Evolutionary conservation across 805 yeast genomes (phyloP).

Genomic region (Pichia phayaonensis): DNA sequence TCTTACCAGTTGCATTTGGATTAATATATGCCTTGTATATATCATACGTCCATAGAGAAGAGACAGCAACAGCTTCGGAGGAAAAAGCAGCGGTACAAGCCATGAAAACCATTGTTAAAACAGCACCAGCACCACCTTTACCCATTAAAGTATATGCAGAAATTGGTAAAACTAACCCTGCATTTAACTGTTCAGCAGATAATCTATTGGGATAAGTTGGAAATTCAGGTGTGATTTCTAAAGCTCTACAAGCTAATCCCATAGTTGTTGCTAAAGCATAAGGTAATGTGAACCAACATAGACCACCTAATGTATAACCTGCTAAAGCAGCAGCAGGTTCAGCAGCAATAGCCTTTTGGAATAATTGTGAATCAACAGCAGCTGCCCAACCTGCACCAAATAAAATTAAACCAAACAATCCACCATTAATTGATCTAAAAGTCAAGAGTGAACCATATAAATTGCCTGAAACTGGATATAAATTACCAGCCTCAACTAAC

Average conservation of each 20-base stretch:
- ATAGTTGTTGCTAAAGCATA: slow-evolving; percentile 27
- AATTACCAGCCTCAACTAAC: slow-evolving; percentile 22
- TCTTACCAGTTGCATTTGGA: slow-evolving; percentile 43
- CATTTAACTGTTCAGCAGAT: slow-evolving; percentile 35
- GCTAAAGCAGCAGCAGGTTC: slow-evolving; percentile 32
- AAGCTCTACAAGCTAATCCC: slow-evolving; percentile 36
- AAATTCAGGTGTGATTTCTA: slow-evolving; percentile 19
- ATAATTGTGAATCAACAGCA: slow-evolving; percentile 27
- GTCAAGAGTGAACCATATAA: slow-evolving; percentile 20
- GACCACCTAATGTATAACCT: slow-evolving; percentile 39
- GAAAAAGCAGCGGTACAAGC: slow-evolving; percentile 50
- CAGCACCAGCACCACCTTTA: slow-evolving; percentile 41
- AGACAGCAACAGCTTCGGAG: slow-evolving; percentile 48
- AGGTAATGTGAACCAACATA: slow-evolving; percentile 40
- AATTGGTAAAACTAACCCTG: slow-evolving; percentile 45
- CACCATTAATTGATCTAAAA: slow-evolving; percentile 23
- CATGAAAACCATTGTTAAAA: slow-evolving; percentile 42
- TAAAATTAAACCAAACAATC: slow-evolving; percentile 22
- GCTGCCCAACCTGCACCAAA: slow-evolving; percentile 33
- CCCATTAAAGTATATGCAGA: slow-evolving; percentile 46
- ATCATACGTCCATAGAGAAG: slow-evolving; percentile 43
- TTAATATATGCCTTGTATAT: slow-evolving; percentile 42
- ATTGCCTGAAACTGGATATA: slow-evolving; percentile 16
- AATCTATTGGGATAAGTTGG: slow-evolving; percentile 22
- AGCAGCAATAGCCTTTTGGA: slow-evolving; percentile 37